Base-by-base conservation (phyloP, 2,329 filamentous ascomycete genomes). In the Colletotrichum sidae region DNA sequence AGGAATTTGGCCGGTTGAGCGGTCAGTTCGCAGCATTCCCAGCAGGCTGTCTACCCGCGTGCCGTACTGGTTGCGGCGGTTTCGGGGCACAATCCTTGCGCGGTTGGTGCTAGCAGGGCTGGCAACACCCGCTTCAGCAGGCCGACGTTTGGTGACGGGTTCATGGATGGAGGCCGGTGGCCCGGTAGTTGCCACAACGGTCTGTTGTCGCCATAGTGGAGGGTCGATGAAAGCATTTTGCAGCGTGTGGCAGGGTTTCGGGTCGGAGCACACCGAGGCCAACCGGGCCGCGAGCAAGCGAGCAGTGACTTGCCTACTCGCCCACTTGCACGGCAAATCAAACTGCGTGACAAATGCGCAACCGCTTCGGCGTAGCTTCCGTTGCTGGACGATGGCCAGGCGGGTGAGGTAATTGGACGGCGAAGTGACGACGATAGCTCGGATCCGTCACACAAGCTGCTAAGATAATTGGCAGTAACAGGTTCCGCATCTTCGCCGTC, bases 41-140 rank as follows among this genome's bases (percentile, higher is more conserved):
- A 4, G 25, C 25, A 25, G 25, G 25, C 25, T 25, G 25, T 25
- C 4, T 25, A 25, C 25, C 25, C 25, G 17, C 17, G 17, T 17
- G 17, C 17, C 17, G 25, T 25, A 46, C 39, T 65, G 58, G 57
- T 47, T 53, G 47, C 62, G 62, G 58, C 42, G 58, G 39, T 56
- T 65, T 65, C 35, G 52, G 53, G 53, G 41, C 13, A 38, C 13
- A 42, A 65, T 42, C 58, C 58, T 47, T 62, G 62, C 39, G 25
- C n/a, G 15, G 35, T 42, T 47, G 35, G 54, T 58, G 37, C 44
- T 58, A 42, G 6, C 47, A 42, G 47, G 42, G 38, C 49, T 50
- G 50, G 34, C 25, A 33, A 46, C 34, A 41, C 33, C 41, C 13
- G 52, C 55, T 55, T 38, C 50, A 44, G 42, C 57, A 55, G 35